Evolutionary conservation across 1,284 basidiomycete genomes (phyloP), one percentile per base, ranked within the genome.

Genomic region (Lignosus rhinocerotis): DNA sequence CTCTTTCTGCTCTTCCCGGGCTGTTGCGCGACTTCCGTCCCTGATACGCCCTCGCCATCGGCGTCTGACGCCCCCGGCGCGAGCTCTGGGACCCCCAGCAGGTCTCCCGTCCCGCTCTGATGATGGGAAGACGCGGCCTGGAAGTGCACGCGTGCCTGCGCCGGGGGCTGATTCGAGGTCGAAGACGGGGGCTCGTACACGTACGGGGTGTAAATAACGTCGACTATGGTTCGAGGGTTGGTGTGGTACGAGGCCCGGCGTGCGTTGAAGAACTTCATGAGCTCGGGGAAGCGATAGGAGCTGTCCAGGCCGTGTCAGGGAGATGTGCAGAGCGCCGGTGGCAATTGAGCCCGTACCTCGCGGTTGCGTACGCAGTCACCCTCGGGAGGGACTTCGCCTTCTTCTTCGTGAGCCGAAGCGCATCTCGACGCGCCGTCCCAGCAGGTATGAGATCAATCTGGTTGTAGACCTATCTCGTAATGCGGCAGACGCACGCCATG

Each of bases 301-400:
- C 94, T 76, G 56, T n/a, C 30, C 25, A 30, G 30, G 34, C 51
- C 36, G 34, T 38, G 55, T 53, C 43, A 54, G 45, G 42, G 25
- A 41, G 53, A 16, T 12, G 11, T 25, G 21, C 57, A 44, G 33
- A 30, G 41, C 31, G 10, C 11, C 30, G 31, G 16, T 1, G 30
- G 51, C 17, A 9, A 31, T 42, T 21, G 16, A 44, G 75, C 33
- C 42, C 83, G 66, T 73, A 95, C 92, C 86, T 89, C 39, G 95
- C 93, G 14, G 95, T 98, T 55, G 94, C 93, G 75, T 97, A 98
- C 2, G 95, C 95, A 4, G 95, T 97, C 17, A 96, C 95, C 65
- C 96, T 79, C n/a, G 96, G 94, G 33, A 98, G 74, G 43, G 90
- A 93, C 66, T 95, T 94, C 36, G 95, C 94, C 69, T 96, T 96